A percentile compares a stretch with the other conserved stretches of the same genome.
phyloP scores from a whole-genome alignment of 1,284 basidiomycete genomes.

The Gomphus bonarii region DNA sequence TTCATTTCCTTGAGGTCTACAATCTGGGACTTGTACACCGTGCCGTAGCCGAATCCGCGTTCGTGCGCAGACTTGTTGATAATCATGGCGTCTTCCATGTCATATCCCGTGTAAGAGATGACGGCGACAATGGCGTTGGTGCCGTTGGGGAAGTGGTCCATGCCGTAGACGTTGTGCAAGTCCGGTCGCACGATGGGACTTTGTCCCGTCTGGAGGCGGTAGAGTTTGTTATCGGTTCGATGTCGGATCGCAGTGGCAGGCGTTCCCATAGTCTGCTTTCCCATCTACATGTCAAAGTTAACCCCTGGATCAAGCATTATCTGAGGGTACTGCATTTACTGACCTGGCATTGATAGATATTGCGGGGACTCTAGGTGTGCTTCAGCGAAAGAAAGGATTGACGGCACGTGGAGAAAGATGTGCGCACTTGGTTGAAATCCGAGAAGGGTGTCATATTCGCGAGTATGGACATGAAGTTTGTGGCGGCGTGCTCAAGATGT shows the following conservation, averaged over 20 bases:
- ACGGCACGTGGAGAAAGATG: background rate
- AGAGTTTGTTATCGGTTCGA: constrained; percentile 98
- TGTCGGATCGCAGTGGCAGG: constrained; percentile 86
- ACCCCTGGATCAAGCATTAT: background rate
- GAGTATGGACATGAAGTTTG: constrained; percentile 87
- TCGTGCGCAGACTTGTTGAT: constrained; percentile 98
- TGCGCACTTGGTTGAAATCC: constrained; percentile 88
- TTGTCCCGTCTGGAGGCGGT: constrained; percentile 92
- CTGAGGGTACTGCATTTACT: constrained; percentile 11
- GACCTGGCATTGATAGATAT: constrained; percentile 84
- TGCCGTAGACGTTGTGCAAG: constrained; percentile 92
- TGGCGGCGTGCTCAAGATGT: constrained; percentile 92
- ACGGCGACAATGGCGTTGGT: constrained; percentile 98
- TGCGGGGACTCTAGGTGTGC: constrained; percentile 57
- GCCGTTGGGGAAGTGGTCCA: constrained; percentile 98
- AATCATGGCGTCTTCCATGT: constrained; percentile 99
- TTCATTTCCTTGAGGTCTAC: constrained; percentile 81
- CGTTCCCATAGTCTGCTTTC: constrained; percentile 99
- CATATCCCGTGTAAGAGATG: constrained; percentile 99
- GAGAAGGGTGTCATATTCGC: constrained; percentile 80
- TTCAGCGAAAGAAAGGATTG: background rate
- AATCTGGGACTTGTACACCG: constrained; percentile 92
- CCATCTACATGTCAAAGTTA: constrained; percentile 58
- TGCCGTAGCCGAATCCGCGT: constrained; percentile 94
- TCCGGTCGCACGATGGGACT: constrained; percentile 90